Percentiles rank a stretch among this genome's conserved stretches.
These are phyloP conservation scores for Fomitopsis betulina DNA, from an alignment of 1,284 basidiomycete species.

Conservation along the genomic window DNA sequence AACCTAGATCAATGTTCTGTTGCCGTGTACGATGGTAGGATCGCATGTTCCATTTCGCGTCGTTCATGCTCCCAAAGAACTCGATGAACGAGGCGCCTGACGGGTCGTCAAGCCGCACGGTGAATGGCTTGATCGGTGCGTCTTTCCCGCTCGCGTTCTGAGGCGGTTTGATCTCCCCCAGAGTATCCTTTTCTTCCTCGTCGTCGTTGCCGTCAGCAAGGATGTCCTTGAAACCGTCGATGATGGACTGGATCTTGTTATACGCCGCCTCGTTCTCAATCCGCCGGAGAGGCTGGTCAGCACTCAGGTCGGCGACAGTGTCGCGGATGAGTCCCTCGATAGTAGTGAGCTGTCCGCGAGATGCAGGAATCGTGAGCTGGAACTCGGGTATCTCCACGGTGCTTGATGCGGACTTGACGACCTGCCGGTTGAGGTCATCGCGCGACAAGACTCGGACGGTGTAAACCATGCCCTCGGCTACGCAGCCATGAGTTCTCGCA, in stretches of 20 bases:
- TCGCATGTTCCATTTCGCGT: slow-evolving; percentile 92
- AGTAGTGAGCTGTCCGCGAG: slow-evolving; percentile 91
- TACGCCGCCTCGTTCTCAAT: slow-evolving; percentile 79
- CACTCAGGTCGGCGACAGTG: slow-evolving; percentile 77
- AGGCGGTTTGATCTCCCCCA: slow-evolving; percentile 20
- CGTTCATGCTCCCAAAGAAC: slow-evolving; percentile 73
- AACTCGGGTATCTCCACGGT: slow-evolving; percentile 85
- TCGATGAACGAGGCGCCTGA: slow-evolving; percentile 95
- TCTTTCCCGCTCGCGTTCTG: slow-evolving; percentile 37
- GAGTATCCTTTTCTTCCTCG: slow-evolving; percentile 29
- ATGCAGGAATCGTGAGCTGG: slow-evolving; percentile 87
- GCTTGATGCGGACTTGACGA: slow-evolving; percentile 88
- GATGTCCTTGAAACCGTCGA: slow-evolving; percentile 66
- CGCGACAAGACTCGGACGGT: slow-evolving; percentile 78
- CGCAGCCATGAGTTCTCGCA: neutral
- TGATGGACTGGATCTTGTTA: slow-evolving; percentile 74
- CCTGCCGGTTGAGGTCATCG: slow-evolving; percentile 86
- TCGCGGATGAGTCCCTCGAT: slow-evolving; percentile 92
- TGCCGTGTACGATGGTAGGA: slow-evolving; percentile 81
- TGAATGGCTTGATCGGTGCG: slow-evolving; percentile 70
- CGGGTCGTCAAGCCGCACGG: slow-evolving; percentile 88
- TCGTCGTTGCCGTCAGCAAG: slow-evolving; percentile 62
- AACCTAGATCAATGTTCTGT: slow-evolving; percentile 82
- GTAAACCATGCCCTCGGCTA: slow-evolving; percentile 70
- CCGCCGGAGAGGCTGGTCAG: slow-evolving; percentile 84